These are phyloP conservation scores for Lolium rigidum DNA, from an alignment of 176 grass and related monocot species.

Conservation along the genomic window DNA sequence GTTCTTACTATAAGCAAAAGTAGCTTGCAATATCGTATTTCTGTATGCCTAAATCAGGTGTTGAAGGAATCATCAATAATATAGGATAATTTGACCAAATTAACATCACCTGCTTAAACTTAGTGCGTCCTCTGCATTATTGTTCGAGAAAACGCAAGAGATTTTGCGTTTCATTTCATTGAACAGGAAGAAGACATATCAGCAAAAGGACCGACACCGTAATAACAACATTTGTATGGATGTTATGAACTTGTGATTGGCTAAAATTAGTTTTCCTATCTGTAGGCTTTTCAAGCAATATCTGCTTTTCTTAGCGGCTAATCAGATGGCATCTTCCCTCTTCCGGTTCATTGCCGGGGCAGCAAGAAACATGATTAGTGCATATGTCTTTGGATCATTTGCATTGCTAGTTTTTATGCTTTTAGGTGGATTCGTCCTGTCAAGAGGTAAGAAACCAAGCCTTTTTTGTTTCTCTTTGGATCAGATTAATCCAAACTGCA, in stretches of 20 bases:
- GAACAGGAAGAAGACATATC: too few species aligned
- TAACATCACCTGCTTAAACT: neutral
- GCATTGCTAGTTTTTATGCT: constrained; percentile 51
- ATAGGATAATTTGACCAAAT: neutral
- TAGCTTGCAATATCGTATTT: neutral
- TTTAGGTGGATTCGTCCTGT: constrained; percentile 76
- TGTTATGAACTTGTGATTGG: neutral
- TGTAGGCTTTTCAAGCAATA: constrained; percentile 84
- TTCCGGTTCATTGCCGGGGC: constrained; percentile 80
- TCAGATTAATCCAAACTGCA: neutral
- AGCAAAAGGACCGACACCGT: too few species aligned
- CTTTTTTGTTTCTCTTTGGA: neutral
- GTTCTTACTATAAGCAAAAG: neutral
- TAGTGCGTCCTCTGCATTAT: neutral
- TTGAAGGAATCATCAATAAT: neutral
- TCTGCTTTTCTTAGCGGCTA: constrained; percentile 60
- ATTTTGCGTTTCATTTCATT: too few species aligned
- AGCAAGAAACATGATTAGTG: constrained; percentile 73
- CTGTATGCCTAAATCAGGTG: neutral
- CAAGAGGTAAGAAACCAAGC: constrained; percentile 50
- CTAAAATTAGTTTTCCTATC: neutral
- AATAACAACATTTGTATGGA: neutral
- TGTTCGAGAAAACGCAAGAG: too few species aligned
- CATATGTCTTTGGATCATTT: constrained; percentile 70
- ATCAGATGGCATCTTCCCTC: constrained; percentile 73